A percentile compares a stretch with the other conserved stretches of the same genome.
These are phyloP conservation scores for Isoetes engelmannii DNA, from an alignment of 83 land plant species.

Conservation along the genomic window DNA sequence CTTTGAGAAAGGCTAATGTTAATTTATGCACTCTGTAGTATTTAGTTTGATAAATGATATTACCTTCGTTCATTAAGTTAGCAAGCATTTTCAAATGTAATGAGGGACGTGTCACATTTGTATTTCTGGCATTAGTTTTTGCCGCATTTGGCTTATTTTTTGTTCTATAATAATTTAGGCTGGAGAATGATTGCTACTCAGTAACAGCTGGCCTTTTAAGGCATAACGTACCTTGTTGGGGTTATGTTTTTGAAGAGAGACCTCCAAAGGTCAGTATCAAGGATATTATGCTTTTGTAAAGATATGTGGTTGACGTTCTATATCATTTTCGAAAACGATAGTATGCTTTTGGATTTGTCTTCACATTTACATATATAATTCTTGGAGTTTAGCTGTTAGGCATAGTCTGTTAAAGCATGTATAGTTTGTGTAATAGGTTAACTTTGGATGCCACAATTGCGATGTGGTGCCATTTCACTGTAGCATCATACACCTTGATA, in stretches of 20 bases:
- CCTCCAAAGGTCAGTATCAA: slow-evolving; percentile 28
- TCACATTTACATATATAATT: not conserved
- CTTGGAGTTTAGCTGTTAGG: not conserved
- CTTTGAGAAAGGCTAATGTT: too few species aligned
- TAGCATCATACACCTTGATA: too few species aligned
- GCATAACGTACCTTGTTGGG: slow-evolving; percentile 45
- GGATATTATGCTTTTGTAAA: slow-evolving; percentile 1
- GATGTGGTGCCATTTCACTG: too few species aligned
- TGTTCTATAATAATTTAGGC: slow-evolving; percentile 9
- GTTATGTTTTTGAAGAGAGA: slow-evolving; percentile 34
- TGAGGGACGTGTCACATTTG: too few species aligned
- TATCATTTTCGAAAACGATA: too few species aligned
- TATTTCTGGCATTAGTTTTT: too few species aligned
- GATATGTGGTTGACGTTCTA: too few species aligned
- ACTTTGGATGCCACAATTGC: not conserved
- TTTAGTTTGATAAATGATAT: too few species aligned
- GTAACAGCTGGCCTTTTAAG: slow-evolving; percentile 32
- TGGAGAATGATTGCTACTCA: slow-evolving; percentile 25
- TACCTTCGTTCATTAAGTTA: too few species aligned
- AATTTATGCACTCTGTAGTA: too few species aligned
- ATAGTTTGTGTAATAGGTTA: not conserved
- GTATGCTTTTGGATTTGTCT: not conserved
- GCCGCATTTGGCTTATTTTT: too few species aligned
- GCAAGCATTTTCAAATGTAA: too few species aligned
- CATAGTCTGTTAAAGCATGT: not conserved